Evolutionary conservation across 371 early-diverging fungal genomes (phyloP).

Genomic region (Entomophthora muscae): DNA sequence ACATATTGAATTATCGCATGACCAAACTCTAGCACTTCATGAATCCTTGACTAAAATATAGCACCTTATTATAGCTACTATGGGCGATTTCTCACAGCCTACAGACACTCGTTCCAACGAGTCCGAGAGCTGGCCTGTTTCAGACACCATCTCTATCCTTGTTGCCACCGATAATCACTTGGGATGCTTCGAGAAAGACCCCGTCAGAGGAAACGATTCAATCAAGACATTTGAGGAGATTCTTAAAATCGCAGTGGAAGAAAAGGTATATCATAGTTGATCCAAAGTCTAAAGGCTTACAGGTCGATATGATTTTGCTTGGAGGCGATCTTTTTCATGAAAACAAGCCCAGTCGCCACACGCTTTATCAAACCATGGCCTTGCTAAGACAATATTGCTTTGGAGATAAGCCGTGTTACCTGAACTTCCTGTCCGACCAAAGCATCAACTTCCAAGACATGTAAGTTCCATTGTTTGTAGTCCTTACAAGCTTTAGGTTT

Average conservation of each 20-base stretch:
- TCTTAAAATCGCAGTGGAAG: slow-evolving; percentile 46
- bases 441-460: slow-evolving; percentile 46
- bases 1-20: too few species aligned
- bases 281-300: background rate
- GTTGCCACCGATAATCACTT: slow-evolving; percentile 96
- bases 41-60: too few species aligned
- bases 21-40: too few species aligned
- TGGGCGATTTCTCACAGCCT: too few species aligned
- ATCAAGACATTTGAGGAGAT: slow-evolving; percentile 92
- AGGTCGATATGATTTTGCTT: slow-evolving; percentile 90
- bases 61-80: too few species aligned
- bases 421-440: slow-evolving; percentile 63
- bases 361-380: slow-evolving; percentile 53
- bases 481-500: slow-evolving; percentile 14
- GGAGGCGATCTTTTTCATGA: slow-evolving; percentile 99
- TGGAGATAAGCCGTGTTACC: slow-evolving; percentile 52
- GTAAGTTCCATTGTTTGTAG: slow-evolving; percentile 11
- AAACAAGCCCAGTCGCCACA: slow-evolving; percentile 82
- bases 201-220: slow-evolving; percentile 80
- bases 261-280: slow-evolving; percentile 19
- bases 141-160: slow-evolving; percentile 37
- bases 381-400: slow-evolving; percentile 69
- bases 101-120: too few species aligned
- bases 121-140: background rate
- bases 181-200: slow-evolving; percentile 92